Percentiles rank a stretch among this genome's conserved stretches.
Conservation (phyloP, 2,329 filamentous ascomycete genomes). For the Penicillium polonicum region DNA sequence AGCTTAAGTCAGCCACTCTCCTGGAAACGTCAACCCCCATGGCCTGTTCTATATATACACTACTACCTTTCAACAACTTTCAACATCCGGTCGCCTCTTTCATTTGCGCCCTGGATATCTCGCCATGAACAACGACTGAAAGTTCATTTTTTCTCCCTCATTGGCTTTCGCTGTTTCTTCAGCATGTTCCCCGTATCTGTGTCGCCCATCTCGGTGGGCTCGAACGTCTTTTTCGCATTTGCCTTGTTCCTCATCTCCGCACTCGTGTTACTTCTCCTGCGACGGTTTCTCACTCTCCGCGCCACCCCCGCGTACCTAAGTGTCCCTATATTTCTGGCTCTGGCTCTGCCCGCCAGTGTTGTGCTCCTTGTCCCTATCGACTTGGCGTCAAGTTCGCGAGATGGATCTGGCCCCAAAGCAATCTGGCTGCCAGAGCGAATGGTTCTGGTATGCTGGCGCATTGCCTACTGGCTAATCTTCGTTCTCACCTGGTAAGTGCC, state of each 20-base stretch:
- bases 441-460: conserved; percentile 85
- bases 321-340: conserved; percentile 91
- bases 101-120: conserved; percentile 11
- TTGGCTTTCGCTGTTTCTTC: conserved; percentile 8
- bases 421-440: conserved; percentile 82
- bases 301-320: conserved; percentile 86
- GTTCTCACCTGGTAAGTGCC: conserved; percentile 76
- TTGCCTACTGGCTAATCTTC: conserved; percentile 97
- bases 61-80: conserved; percentile 3
- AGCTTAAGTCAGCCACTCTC: conserved; percentile 26
- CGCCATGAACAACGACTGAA: conserved; percentile 21
- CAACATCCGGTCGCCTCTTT: conserved; percentile 14
- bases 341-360: conserved; percentile 87
- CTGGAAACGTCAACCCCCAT: conserved; percentile 22
- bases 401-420: conserved; percentile 70
- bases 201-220: conserved; percentile 62
- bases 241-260: conserved; percentile 72
- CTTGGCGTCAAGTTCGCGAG: conserved; percentile 78
- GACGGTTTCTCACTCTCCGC: conserved; percentile 86
- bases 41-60: conserved; percentile 16
- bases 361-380: conserved; percentile 93
- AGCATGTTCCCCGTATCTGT: conserved; percentile 33
- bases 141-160: not conserved
- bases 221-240: conserved; percentile 72
- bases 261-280: conserved; percentile 77